These are phyloP conservation scores for Citrus medica DNA, from an alignment of 345 rosid species.

Conservation along the genomic window DNA sequence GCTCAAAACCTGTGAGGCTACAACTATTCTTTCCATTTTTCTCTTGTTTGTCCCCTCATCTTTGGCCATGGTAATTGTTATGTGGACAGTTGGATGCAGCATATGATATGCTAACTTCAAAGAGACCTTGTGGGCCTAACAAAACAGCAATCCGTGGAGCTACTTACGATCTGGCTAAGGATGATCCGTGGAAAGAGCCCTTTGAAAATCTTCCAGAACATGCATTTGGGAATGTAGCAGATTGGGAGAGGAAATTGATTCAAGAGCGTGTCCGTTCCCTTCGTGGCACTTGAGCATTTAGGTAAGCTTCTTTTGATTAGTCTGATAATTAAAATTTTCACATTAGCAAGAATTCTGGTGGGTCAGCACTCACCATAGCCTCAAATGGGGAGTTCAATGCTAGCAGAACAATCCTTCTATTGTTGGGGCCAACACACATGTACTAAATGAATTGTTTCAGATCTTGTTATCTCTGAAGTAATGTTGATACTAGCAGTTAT, in stretches of 20 bases:
- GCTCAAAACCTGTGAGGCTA: not conserved
- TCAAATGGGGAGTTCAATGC: too few relatives aligned
- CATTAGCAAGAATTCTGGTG: not conserved
- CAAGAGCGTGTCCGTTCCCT: constrained; percentile 57
- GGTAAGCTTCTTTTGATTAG: constrained; percentile 4
- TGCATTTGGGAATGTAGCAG: constrained; percentile 74
- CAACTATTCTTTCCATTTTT: not conserved
- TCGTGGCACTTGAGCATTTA: constrained; percentile 49
- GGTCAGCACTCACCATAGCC: not conserved
- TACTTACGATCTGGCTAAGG: constrained; percentile 80
- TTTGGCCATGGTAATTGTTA: not conserved
- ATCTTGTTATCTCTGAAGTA: not conserved
- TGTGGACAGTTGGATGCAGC: constrained; percentile 59
- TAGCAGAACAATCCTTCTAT: not conserved
- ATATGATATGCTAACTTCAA: constrained; percentile 59
- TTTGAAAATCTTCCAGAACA: constrained; percentile 74
- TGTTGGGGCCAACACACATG: not conserved
- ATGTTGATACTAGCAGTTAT: not conserved
- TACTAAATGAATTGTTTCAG: not conserved
- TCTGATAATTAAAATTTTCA: not conserved
- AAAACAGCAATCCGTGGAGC: constrained; percentile 74
- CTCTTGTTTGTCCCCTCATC: not conserved
- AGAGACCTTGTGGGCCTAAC: constrained; percentile 85
- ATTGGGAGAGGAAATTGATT: constrained; percentile 90
- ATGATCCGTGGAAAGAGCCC: constrained; percentile 76